A percentile compares a stretch with the other conserved stretches of the same genome.
These are phyloP conservation scores for Vigna trinervia DNA, from an alignment of 306 rosid genomes.

Conservation along the genomic window DNA sequence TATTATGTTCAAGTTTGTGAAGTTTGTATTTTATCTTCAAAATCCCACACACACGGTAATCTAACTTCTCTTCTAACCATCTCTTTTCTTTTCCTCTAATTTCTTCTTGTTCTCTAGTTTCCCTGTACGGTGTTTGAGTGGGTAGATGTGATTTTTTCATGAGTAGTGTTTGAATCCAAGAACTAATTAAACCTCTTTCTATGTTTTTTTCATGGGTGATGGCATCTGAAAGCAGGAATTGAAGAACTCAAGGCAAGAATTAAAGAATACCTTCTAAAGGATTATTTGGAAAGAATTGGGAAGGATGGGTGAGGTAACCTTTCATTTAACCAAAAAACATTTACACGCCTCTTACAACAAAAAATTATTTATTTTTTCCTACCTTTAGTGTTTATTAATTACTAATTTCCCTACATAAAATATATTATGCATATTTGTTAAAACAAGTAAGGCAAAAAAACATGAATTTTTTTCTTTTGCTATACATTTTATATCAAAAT, in stretches of 20 bases:
- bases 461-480: neutral
- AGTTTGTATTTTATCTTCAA: too few species aligned
- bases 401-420: conserved; percentile 20
- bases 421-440: neutral
- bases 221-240: too few species aligned
- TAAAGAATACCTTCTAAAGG: conserved; percentile 58
- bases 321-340: conserved; percentile 10
- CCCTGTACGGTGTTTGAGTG: too few species aligned
- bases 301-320: conserved; percentile 66
- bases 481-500: neutral
- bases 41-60: too few species aligned
- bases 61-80: too few species aligned
- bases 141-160: too few species aligned
- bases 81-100: too few species aligned
- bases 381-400: conserved; percentile 1
- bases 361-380: neutral
- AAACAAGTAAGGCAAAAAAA: neutral
- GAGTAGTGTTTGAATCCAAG: too few species aligned
- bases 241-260: conserved; percentile 40
- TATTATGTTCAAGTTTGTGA: too few species aligned
- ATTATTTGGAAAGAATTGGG: conserved; percentile 61
- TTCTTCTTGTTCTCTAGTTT: too few species aligned
- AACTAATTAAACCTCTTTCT: too few species aligned
- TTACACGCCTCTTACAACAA: conserved; percentile 27
- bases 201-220: too few species aligned